Evolutionary conservation across 305 asterid species (phyloP), one percentile per base, ranked within the genome.

Genomic region (Fraxinus sp.): DNA sequence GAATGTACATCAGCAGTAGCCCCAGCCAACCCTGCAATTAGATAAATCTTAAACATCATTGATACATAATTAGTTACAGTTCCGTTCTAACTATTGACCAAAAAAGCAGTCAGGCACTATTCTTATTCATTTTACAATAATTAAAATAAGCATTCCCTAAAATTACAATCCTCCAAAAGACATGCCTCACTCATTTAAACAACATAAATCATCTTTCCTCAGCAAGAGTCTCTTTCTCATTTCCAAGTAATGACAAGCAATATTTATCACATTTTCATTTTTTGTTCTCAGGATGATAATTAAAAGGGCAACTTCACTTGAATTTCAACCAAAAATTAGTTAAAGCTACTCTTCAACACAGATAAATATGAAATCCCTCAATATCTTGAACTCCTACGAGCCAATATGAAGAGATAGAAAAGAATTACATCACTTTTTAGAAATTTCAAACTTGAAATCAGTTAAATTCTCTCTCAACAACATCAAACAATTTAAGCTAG

Each of bases 1-100:
- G 93, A 89, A 85, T 96, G 99, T 81, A 94, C 97, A 87, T 96
- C 99, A 26, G 99, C 99, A 11, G 99, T 97, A 37, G 99, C 99
- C 75, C 99, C 98, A 0, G 99, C 98, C 84, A 97, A 87, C 78
- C 99, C 99, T 97, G 97, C 88, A 90, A 87, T 78, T 80, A 88
- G 66, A 81, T 24, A 16, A 84, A 74, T 77, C 79, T 78, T 71
- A 85, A 81, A 44, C 79, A 75, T 85, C 72, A 82, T 57, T 70
- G 71, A 26, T 77, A 76, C 1, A 36, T 26, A 59, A 72, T 57
- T 32, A 57, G 70, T 59, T 36, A 72, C 66, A 32, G 75, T 78
- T 78, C 35, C 37, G 35, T 33, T 79, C 24, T 6, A 73, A 55
- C 71, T 14, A 52, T 30, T 55, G 18, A 16, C 80, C 7, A 22